Evolutionary conservation across 148 eudicot genomes (phyloP).

Genomic region (Rhododendron vialii): DNA sequence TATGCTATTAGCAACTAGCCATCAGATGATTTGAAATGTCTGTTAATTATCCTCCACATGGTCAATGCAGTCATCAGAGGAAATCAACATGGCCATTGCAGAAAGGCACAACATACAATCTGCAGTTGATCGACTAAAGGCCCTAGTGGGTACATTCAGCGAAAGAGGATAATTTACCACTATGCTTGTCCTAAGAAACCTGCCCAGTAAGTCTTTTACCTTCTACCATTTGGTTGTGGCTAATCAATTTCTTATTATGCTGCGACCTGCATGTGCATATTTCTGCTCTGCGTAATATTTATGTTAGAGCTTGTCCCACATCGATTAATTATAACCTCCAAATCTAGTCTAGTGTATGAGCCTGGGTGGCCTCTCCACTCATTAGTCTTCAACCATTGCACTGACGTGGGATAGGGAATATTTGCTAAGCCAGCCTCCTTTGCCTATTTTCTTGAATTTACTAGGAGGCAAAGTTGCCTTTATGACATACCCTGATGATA

Average conservation of each 20-base stretch:
- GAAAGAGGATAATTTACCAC: slow-evolving; percentile 1
- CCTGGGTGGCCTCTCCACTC: not conserved
- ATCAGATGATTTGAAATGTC: not conserved
- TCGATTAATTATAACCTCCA: not conserved
- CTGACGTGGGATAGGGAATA: not conserved
- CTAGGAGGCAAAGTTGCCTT: not conserved
- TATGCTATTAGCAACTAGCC: not conserved
- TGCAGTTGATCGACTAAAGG: slow-evolving; percentile 40
- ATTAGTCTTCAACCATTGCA: not conserved
- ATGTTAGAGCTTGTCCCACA: not conserved
- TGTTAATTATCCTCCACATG: not conserved
- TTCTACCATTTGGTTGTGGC: not conserved
- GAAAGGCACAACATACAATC: slow-evolving; percentile 44
- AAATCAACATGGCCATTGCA: slow-evolving; percentile 44
- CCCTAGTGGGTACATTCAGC: slow-evolving; percentile 14
- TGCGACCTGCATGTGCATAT: not conserved
- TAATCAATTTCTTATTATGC: not conserved
- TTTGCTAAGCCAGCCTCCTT: not conserved
- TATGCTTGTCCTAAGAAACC: not conserved
- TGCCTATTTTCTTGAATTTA: not conserved
- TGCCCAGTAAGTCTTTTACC: not conserved
- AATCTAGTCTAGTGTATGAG: not conserved
- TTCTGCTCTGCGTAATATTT: not conserved
- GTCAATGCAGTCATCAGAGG: slow-evolving; percentile 48
- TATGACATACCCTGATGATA: not conserved